A percentile compares a stretch with the other conserved stretches of the same genome.
Evolutionary conservation across 495 filamentous ascomycete genomes (phyloP).

Genomic region (Hypoxylon lienhwacheense): DNA sequence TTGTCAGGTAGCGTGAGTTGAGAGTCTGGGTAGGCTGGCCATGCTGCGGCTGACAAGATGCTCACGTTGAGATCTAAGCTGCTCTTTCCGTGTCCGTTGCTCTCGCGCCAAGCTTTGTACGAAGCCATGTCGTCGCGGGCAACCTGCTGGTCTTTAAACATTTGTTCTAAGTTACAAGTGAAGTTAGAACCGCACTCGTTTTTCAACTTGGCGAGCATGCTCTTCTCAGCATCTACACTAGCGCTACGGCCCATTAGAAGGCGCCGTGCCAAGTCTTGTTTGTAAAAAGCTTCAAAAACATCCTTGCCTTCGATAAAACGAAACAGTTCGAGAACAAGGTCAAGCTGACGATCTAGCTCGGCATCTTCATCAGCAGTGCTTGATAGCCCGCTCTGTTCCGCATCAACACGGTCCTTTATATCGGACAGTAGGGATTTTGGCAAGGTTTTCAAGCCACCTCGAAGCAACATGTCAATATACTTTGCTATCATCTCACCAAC

Average conservation of each 20-base stretch:
- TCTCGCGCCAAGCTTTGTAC: constrained; percentile 60
- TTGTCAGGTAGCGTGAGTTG: constrained; percentile 72
- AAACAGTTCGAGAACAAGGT: constrained; percentile 90
- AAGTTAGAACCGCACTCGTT: constrained; percentile 91
- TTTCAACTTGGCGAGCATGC: constrained; percentile 89
- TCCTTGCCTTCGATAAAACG: constrained; percentile 96
- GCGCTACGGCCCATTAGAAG: constrained; percentile 89
- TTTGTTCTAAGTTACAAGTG: constrained; percentile 94
- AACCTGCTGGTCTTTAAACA: constrained; percentile 98
- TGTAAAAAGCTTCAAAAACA: constrained; percentile 98
- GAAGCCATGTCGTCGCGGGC: constrained; percentile 79
- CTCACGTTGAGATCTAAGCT: constrained; percentile 81
- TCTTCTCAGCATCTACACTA: constrained; percentile 90
- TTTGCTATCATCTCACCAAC: constrained; percentile 99
- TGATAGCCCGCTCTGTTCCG: constrained; percentile 57
- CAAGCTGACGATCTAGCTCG: constrained; percentile 85
- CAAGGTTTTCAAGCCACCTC: constrained; percentile 81
- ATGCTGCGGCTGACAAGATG: constrained; percentile 82
- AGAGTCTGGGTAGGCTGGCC: constrained; percentile 88
- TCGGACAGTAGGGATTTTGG: constrained; percentile 59
- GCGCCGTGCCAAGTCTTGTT: constrained; percentile 88
- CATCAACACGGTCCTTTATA: constrained; percentile 50
- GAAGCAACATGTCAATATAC: constrained; percentile 87
- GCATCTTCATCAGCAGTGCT: constrained; percentile 79
- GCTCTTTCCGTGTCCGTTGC: constrained; percentile 51